Conservation (phyloP, 257 asterid genomes). For the Craterostigma plantagineum region DNA sequence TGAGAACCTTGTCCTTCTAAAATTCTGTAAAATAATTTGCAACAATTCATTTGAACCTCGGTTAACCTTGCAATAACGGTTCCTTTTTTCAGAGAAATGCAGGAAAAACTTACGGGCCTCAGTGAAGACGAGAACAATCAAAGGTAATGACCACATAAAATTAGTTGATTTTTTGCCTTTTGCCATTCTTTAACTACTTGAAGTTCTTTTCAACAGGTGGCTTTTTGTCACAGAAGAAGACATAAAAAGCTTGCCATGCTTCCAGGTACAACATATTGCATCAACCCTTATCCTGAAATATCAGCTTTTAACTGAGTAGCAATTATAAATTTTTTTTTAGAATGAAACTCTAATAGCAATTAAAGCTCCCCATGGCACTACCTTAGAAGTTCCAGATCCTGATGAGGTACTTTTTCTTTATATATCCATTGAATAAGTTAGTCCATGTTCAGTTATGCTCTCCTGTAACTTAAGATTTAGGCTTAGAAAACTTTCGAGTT, state of each 20-base stretch:
- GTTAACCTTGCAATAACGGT: conserved; percentile 10
- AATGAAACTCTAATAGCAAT: conserved; percentile 85
- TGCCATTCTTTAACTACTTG: not conserved
- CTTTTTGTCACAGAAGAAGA: conserved; percentile 85
- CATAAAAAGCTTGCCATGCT: conserved; percentile 62
- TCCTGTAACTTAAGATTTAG: no score
- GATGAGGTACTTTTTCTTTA: conserved; percentile 45
- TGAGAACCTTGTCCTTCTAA: conserved; percentile 8
- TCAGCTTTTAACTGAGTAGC: conserved; percentile 4
- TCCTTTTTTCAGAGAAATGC: conserved; percentile 42
- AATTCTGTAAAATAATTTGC: conserved; percentile 2
- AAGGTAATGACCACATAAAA: conserved; percentile 14
- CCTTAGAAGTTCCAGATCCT: conserved; percentile 91
- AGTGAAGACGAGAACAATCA: conserved; percentile 58
- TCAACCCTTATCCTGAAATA: conserved; percentile 1
- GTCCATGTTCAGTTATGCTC: not conserved
- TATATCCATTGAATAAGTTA: not conserved
- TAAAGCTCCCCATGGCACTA: conserved; percentile 95
- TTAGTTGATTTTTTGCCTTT: not conserved
- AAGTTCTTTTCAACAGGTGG: conserved; percentile 44
- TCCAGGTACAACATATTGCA: conserved; percentile 42
- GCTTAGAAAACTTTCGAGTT: no score
- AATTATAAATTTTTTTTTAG: conserved; percentile 18
- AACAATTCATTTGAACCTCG: conserved; percentile 5
- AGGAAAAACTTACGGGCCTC: conserved; percentile 37